Percentiles rank a stretch among this genome's conserved stretches.
Conservation (phyloP, 2,329 filamentous ascomycete species). For the Fusarium goolgardi region DNA sequence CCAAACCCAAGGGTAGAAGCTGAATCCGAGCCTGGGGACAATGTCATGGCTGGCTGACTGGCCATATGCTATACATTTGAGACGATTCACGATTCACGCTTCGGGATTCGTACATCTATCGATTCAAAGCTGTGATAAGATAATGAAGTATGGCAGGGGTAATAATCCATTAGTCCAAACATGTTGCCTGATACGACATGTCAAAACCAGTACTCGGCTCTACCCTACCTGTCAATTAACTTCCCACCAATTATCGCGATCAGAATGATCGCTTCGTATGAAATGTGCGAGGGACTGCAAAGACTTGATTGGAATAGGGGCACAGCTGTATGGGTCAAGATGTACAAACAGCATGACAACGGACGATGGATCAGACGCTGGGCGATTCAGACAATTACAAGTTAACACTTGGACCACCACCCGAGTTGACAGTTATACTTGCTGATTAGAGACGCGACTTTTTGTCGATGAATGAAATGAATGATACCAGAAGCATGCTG, state of each 20-base stretch:
- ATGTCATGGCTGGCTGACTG: constrained; percentile 21
- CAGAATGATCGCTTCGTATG: background rate
- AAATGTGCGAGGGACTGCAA: background rate
- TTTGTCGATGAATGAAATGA: background rate
- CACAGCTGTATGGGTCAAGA: background rate
- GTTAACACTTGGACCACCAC: constrained; percentile 30
- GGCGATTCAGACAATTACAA: constrained; percentile 29
- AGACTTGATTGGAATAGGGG: background rate
- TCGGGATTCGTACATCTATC: constrained; percentile 28
- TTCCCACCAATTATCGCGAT: background rate
- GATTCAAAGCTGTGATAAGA: constrained; percentile 32
- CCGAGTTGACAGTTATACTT: background rate
- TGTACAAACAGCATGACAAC: constrained; percentile 26
- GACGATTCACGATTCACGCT: constrained; percentile 39
- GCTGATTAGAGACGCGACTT: background rate
- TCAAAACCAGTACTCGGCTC: constrained; percentile 8
- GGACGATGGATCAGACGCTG: constrained; percentile 34
- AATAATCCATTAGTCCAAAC: constrained; percentile 10
- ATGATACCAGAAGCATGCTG: background rate
- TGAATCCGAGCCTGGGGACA: constrained; percentile 16
- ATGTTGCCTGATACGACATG: constrained; percentile 19
- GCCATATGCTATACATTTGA: constrained; percentile 24
- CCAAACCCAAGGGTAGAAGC: constrained; percentile 23
- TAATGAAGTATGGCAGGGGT: constrained; percentile 3
- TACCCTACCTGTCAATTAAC: background rate